These are phyloP conservation scores for Hypoxylon rickii DNA, from an alignment of 495 filamentous ascomycete genomes.

Conservation along the genomic window DNA sequence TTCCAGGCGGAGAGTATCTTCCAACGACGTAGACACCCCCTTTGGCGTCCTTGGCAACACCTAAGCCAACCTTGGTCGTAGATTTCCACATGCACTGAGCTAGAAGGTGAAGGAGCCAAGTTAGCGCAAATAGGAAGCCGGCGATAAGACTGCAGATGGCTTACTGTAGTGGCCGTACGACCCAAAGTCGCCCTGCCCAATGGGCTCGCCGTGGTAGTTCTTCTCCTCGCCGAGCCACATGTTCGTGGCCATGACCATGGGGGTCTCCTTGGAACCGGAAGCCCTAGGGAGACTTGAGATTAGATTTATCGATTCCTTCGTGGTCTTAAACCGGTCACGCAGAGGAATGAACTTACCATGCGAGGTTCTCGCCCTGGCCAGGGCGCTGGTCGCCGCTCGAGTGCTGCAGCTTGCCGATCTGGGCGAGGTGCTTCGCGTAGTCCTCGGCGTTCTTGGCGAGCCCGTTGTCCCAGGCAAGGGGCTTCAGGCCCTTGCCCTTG, in stretches of 20 bases:
- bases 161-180: conserved; percentile 45
- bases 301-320: not conserved
- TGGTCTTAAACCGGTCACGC: not conserved
- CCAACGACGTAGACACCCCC: conserved; percentile 45
- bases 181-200: conserved; percentile 43
- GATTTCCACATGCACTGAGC: conserved; percentile 49
- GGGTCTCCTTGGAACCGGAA: conserved; percentile 19
- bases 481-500: conserved; percentile 29
- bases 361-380: conserved; percentile 48
- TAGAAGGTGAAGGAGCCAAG: conserved; percentile 8
- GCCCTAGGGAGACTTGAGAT: conserved; percentile 6
- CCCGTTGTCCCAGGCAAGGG: conserved; percentile 41
- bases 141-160: conserved; percentile 1
- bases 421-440: conserved; percentile 41
- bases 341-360: conserved; percentile 30
- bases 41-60: conserved; percentile 36
- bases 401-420: conserved; percentile 40
- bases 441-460: conserved; percentile 40
- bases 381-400: conserved; percentile 37
- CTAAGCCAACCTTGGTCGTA: conserved; percentile 45
- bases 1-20: conserved; percentile 45
- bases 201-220: conserved; percentile 45
- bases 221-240: conserved; percentile 43
- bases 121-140: not conserved
- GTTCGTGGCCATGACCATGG: conserved; percentile 23